Conservation (phyloP, 805 yeast genomes). For the Yarrowia sp. region DNA sequence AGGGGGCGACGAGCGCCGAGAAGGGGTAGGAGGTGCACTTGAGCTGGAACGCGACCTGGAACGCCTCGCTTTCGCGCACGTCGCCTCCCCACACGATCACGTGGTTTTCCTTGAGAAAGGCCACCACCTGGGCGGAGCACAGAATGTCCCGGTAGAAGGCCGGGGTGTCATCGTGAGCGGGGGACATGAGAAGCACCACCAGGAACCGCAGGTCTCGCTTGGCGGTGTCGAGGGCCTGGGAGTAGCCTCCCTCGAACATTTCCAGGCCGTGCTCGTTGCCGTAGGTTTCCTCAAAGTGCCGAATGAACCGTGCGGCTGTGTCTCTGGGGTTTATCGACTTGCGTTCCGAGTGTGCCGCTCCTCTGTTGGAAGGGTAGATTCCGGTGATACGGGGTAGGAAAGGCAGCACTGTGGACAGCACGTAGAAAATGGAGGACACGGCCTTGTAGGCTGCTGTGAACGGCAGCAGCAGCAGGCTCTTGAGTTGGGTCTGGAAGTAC, state of each 20-base stretch:
- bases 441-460: conserved; percentile 49
- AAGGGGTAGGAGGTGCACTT: conserved; percentile 81
- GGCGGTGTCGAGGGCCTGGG: conserved; percentile 73
- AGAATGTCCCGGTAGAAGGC: conserved; percentile 63
- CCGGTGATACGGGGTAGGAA: conserved; percentile 51
- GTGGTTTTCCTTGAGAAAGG: conserved; percentile 58
- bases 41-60: conserved; percentile 78
- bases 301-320: conserved; percentile 59
- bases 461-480: conserved; percentile 48
- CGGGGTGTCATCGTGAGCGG: conserved; percentile 68
- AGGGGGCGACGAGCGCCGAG: conserved; percentile 72
- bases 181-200: conserved; percentile 74
- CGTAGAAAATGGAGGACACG: conserved; percentile 45
- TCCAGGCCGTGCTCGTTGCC: conserved; percentile 43
- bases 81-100: conserved; percentile 88
- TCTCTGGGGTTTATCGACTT: conserved; percentile 59
- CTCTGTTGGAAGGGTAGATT: conserved; percentile 52
- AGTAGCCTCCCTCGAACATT: conserved; percentile 71
- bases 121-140: conserved; percentile 56
- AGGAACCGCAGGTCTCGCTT: conserved; percentile 72
- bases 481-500: conserved; percentile 45
- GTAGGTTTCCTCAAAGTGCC: conserved; percentile 59
- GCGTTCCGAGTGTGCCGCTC: conserved; percentile 51
- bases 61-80: conserved; percentile 79
- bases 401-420: conserved; percentile 51